Conservation (phyloP, 352 stramenopile genomes). For the Paralagenidium karlingii region DNA sequence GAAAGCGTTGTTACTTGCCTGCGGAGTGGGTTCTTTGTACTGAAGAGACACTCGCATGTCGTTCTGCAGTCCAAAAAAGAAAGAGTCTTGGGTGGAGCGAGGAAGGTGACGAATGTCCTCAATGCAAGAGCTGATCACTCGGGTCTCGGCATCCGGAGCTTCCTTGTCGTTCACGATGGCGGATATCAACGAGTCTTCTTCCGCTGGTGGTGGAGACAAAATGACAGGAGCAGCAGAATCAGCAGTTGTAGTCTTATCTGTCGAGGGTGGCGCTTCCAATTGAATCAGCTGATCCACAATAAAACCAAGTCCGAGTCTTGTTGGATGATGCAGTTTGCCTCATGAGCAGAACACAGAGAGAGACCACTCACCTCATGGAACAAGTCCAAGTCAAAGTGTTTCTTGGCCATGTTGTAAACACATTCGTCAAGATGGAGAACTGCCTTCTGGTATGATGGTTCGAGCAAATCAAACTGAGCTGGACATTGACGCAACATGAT, state of each 20-base stretch:
- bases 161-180: slow-evolving; percentile 15
- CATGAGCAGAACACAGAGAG: background rate
- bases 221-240: too few species aligned
- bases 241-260: too few species aligned
- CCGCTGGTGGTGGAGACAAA: too few species aligned
- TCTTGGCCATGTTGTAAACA: slow-evolving; percentile 24
- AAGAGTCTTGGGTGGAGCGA: slow-evolving; percentile 22
- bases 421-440: slow-evolving; percentile 50
- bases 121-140: too few species aligned
- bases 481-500: slow-evolving; percentile 40
- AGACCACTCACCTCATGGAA: slow-evolving; percentile 15
- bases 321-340: background rate
- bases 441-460: slow-evolving; percentile 35
- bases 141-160: slow-evolving; percentile 20
- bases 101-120: slow-evolving; percentile 26
- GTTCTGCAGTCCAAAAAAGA: slow-evolving; percentile 17
- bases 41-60: slow-evolving; percentile 29
- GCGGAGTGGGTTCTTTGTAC: background rate
- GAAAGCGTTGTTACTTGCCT: background rate
- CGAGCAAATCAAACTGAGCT: slow-evolving; percentile 41
- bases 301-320: slow-evolving; percentile 6
- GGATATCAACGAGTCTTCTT: slow-evolving; percentile 21
- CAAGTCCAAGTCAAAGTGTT: slow-evolving; percentile 22
- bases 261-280: too few species aligned
- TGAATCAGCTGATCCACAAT: slow-evolving; percentile 24